A percentile compares a stretch with the other conserved stretches of the same genome.
Evolutionary conservation across 495 filamentous ascomycete genomes (phyloP).

Genomic region (Penicillium manginii): DNA sequence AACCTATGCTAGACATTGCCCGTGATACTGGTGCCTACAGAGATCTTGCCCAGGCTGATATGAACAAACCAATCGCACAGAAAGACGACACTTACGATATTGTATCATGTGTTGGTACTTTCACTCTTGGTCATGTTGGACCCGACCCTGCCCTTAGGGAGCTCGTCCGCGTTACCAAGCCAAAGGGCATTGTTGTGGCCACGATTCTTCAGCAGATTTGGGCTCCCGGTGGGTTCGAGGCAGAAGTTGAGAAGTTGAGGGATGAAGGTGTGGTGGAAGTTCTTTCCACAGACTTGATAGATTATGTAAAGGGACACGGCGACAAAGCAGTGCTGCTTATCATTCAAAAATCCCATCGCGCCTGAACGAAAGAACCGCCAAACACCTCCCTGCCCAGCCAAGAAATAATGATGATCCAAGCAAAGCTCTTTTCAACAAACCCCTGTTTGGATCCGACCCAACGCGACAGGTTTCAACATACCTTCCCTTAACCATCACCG

Average conservation of each 20-base stretch:
- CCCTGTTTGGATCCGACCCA: conserved; percentile 3
- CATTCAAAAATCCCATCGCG: conserved; percentile 30
- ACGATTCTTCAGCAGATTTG: conserved; percentile 49
- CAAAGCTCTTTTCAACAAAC: conserved; percentile 2
- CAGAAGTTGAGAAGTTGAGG: conserved; percentile 39
- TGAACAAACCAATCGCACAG: conserved; percentile 37
- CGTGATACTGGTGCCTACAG: conserved; percentile 44
- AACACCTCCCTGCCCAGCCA: not conserved
- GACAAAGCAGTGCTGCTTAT: conserved; percentile 43
- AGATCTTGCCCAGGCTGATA: conserved; percentile 38
- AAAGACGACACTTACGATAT: conserved; percentile 43
- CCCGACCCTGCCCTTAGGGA: conserved; percentile 46
- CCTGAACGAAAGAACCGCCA: conserved; percentile 18
- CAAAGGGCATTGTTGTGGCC: conserved; percentile 43
- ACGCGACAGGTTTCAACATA: conserved; percentile 7
- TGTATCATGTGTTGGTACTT: conserved; percentile 50
- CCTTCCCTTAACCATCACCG: not conserved
- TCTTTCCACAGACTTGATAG: conserved; percentile 37
- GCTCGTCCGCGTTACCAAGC: conserved; percentile 43
- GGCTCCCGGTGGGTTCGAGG: conserved; percentile 40
- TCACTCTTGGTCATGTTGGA: conserved; percentile 52
- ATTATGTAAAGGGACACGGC: conserved; percentile 42
- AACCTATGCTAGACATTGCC: conserved; percentile 47
- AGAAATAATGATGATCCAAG: not conserved
- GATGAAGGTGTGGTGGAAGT: conserved; percentile 33